Conservation (phyloP, 345 rosid genomes). For the Excoecaria agallocha region DNA sequence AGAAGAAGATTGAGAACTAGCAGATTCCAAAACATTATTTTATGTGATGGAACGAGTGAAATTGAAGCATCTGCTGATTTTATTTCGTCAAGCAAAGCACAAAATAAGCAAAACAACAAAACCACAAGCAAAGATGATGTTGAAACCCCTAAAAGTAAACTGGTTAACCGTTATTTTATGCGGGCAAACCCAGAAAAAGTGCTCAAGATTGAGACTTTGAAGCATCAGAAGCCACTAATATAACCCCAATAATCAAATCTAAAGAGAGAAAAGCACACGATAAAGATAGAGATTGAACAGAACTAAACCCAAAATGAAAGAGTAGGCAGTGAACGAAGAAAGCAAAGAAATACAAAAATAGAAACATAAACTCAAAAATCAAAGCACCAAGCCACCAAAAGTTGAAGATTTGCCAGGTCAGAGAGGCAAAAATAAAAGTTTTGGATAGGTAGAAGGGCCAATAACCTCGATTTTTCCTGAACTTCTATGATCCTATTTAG, state of each 20-base stretch:
- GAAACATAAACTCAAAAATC: constrained; percentile 1
- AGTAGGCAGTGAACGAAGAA: not conserved
- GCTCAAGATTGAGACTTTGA: constrained; percentile 16
- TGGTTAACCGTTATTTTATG: constrained; percentile 49
- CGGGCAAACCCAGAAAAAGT: constrained; percentile 29
- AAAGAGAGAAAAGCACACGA: constrained; percentile 21
- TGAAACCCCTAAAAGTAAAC: not conserved
- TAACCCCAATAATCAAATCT: constrained; percentile 21
- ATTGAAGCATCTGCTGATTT: constrained; percentile 33
- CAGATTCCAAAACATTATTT: constrained; percentile 28
- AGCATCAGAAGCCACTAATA: not conserved
- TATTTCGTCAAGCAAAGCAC: constrained; percentile 41
- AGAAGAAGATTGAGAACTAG: constrained; percentile 9
- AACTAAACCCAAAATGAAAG: not conserved
- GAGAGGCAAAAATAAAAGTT: not conserved
- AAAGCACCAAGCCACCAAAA: not conserved
- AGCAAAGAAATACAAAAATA: not conserved
- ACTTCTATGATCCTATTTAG: not conserved
- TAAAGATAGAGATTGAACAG: constrained; percentile 11
- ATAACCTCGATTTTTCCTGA: not conserved
- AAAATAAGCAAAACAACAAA: constrained; percentile 34
- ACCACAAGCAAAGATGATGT: constrained; percentile 34
- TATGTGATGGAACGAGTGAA: constrained; percentile 33
- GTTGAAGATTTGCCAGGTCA: not conserved
- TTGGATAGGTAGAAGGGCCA: not conserved